Conservation (phyloP, 2,329 filamentous ascomycete genomes). For the Talaromyces pinophilus region DNA sequence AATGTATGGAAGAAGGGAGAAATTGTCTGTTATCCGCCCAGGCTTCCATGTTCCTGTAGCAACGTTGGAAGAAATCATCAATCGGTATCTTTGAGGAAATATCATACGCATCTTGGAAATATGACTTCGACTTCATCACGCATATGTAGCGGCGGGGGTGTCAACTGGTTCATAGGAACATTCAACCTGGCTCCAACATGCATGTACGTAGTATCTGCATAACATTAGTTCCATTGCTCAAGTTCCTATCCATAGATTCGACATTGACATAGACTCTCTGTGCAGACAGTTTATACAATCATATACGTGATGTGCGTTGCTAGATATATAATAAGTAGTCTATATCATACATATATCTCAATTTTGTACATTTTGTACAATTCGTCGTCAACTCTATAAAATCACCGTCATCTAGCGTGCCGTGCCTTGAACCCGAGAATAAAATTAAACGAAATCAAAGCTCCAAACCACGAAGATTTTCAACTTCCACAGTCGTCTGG, state of each 20-base stretch:
- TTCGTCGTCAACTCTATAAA: not conserved
- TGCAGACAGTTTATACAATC: not conserved
- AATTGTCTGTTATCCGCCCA: too few species aligned
- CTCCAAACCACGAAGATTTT: constrained; percentile 1
- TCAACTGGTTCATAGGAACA: too few species aligned
- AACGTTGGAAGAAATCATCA: too few species aligned
- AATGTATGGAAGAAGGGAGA: too few species aligned
- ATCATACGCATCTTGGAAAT: too few species aligned
- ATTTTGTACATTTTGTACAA: not conserved
- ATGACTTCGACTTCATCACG: too few species aligned
- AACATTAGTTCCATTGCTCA: not conserved
- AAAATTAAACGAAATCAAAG: constrained; percentile 7
- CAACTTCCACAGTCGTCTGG: not conserved
- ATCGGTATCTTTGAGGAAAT: too few species aligned
- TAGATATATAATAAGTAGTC: not conserved
- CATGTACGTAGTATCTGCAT: not conserved
- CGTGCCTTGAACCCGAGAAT: not conserved
- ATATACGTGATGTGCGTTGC: not conserved
- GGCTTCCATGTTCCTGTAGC: too few species aligned
- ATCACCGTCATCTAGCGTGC: not conserved
- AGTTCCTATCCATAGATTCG: not conserved
- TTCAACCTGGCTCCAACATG: not conserved
- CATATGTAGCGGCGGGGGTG: too few species aligned
- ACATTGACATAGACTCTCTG: not conserved
- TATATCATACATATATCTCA: not conserved